Percentiles rank a stretch among this genome's conserved stretches.
phyloP scores from a whole-genome alignment of 495 filamentous ascomycete species.

The Venustampulla echinocandica region DNA sequence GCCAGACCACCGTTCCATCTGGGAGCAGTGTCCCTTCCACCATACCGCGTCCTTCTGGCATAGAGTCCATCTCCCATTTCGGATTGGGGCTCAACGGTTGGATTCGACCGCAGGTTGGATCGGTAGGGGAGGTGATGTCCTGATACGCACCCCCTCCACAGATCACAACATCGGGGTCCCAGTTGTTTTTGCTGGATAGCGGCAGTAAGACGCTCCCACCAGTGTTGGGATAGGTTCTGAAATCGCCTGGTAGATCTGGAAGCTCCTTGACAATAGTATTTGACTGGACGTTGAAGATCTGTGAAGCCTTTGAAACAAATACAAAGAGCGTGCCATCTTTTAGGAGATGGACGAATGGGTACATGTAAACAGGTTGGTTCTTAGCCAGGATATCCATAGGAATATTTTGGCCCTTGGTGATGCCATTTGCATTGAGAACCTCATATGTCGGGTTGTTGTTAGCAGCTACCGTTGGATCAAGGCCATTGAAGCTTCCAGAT shows the following conservation, averaged over 20 bases:
- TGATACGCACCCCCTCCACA: constrained; percentile 58
- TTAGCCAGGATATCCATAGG: constrained; percentile 42
- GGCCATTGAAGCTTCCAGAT: constrained; percentile 53
- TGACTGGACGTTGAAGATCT: constrained; percentile 42
- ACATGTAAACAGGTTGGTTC: constrained; percentile 60
- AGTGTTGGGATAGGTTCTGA: constrained; percentile 57
- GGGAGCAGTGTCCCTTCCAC: constrained; percentile 51
- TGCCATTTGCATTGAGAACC: constrained; percentile 38
- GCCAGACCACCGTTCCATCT: constrained; percentile 51
- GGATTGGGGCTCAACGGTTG: constrained; percentile 41
- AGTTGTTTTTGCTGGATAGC: constrained; percentile 41
- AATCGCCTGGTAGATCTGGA: constrained; percentile 50
- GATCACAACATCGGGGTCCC: constrained; percentile 45
- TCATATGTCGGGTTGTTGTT: constrained; percentile 60
- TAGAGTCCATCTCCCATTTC: constrained; percentile 52
- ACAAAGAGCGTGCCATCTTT: constrained; percentile 48
- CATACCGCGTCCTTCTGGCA: constrained; percentile 55
- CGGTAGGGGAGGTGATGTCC: constrained; percentile 50
- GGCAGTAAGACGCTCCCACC: constrained; percentile 52
- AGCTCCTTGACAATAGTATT: constrained; percentile 33
- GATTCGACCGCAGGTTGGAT: constrained; percentile 51
- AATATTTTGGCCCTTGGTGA: constrained; percentile 34
- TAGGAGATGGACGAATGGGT: constrained; percentile 54
- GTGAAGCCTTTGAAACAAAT: constrained; percentile 46
- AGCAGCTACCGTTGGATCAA: constrained; percentile 42